Evolutionary conservation across 176 grass and related monocot species (phyloP).

Genomic region (Bothriochloa decipiens): DNA sequence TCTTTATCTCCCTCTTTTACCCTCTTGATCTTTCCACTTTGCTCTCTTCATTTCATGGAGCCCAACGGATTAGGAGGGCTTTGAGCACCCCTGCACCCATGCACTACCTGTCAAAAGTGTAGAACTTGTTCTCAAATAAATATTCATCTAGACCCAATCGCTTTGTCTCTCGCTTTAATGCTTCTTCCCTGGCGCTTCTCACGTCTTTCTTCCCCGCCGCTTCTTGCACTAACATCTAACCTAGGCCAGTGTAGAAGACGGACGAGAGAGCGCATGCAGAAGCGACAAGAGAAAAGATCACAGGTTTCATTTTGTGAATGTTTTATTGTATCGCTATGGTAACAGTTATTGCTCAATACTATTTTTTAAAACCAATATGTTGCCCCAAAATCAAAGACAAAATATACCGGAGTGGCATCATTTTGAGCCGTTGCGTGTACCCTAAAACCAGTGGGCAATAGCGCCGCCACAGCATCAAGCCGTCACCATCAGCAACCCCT

Average conservation of each 20-base stretch:
- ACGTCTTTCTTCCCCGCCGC: too few species aligned
- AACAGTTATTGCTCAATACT: background rate
- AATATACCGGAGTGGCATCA: background rate
- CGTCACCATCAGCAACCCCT: background rate
- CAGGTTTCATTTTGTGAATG: background rate
- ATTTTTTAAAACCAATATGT: background rate
- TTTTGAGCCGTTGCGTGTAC: background rate
- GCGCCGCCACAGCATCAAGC: background rate
- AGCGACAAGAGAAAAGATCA: background rate
- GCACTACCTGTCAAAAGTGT: background rate
- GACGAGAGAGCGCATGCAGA: fast-evolving
- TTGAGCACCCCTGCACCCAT: background rate
- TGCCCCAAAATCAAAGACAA: background rate
- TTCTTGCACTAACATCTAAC: background rate
- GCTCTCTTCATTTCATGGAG: background rate
- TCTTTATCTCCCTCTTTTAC: background rate
- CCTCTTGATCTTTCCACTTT: background rate
- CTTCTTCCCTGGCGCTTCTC: background rate
- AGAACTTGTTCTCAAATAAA: background rate
- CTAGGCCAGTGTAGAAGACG: background rate
- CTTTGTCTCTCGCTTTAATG: background rate
- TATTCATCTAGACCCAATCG: background rate
- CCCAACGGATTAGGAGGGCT: background rate
- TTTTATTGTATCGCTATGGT: background rate
- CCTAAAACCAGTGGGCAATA: background rate